Base-by-base conservation (phyloP, 352 stramenopile species). In the Globisporangium acanthophoron region DNA sequence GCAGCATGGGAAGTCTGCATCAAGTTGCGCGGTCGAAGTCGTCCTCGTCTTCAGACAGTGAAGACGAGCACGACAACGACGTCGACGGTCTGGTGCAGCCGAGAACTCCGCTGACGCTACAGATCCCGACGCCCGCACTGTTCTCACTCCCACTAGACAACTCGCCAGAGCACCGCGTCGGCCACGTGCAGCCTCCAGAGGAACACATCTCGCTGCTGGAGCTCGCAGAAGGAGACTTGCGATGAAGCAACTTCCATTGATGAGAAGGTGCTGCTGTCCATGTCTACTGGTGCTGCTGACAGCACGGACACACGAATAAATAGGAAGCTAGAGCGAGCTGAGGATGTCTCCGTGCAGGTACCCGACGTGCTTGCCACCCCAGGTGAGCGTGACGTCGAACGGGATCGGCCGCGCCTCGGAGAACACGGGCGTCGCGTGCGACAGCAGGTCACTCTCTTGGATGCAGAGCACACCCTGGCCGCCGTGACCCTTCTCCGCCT, bases 341-440 rank as follows among this genome's bases (percentile, higher is more conserved):
- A 78, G 54, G 43, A 85, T 76, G 56, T 83, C 76, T 20, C 73
- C 73, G 47, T 85, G 76, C 11, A 85, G 58, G 41, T 71, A 85
- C 11, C 75, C 75, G 21, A 81, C 72, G 48, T 82, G 75, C 52
- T 82, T 80, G 33, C 75, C 73, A 16, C 70, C 70, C 75, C 75
- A 85, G 1, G 75, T 80, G 31, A 85, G 67, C 39, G 64, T 61
- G 13, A 85, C 52, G 43, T 85, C 75, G 35, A 85, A 82, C 3
- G 74, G 73, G 33, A 77, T 76, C 13, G 62, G 62, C 12, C 61
- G 58, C 3, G 62, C 62, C 29, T 74, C 64, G 4, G 54, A 56
- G 29, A 78, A 67, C 33, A 77, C 62, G 9, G 75, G 55, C 8
- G 56, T 59, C 3, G 69, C 64, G 15, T 65, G 49, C 41, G 47